Conservation (phyloP, 139 green algal species). For the Auxenochlorella pyrenoidosa region DNA sequence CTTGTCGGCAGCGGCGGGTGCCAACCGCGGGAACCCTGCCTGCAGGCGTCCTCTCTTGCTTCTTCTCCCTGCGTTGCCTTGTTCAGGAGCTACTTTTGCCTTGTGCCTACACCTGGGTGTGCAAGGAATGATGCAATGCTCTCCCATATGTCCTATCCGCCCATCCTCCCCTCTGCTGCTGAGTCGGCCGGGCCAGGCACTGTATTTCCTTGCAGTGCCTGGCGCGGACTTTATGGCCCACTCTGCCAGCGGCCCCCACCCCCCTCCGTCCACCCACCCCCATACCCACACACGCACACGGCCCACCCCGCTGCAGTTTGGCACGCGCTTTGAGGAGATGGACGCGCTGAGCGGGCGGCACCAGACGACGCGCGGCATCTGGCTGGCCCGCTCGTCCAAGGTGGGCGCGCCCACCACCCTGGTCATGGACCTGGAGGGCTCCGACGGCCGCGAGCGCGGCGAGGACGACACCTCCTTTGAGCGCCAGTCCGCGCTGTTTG, state of each 20-base stretch:
- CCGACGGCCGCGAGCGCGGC: slow-evolving; percentile 78
- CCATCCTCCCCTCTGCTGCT: too few species aligned
- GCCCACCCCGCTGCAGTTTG: slow-evolving; percentile 85
- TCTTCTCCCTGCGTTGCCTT: too few species aligned
- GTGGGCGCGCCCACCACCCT: slow-evolving; percentile 71
- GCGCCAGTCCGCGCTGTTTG: slow-evolving; percentile 96
- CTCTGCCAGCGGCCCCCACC: too few species aligned
- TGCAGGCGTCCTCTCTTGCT: background rate
- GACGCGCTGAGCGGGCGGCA: slow-evolving; percentile 86
- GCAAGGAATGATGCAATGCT: too few species aligned
- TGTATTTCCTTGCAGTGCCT: too few species aligned
- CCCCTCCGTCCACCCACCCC: background rate
- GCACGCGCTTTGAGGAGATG: slow-evolving; percentile 96
- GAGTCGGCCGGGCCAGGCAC: too few species aligned
- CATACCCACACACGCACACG: too few species aligned
- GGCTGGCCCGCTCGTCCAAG: slow-evolving; percentile 80
- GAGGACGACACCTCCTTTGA: slow-evolving; percentile 99
- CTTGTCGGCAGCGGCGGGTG: too few species aligned
- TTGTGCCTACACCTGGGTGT: too few species aligned
- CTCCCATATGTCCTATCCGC: too few species aligned
- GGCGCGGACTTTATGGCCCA: background rate
- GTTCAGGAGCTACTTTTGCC: too few species aligned
- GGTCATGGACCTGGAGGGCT: slow-evolving; percentile 96
- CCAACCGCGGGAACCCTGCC: background rate
- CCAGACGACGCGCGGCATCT: slow-evolving; percentile 94